Base-by-base conservation (phyloP, 306 rosid species). In the Geum urbanum region DNA sequence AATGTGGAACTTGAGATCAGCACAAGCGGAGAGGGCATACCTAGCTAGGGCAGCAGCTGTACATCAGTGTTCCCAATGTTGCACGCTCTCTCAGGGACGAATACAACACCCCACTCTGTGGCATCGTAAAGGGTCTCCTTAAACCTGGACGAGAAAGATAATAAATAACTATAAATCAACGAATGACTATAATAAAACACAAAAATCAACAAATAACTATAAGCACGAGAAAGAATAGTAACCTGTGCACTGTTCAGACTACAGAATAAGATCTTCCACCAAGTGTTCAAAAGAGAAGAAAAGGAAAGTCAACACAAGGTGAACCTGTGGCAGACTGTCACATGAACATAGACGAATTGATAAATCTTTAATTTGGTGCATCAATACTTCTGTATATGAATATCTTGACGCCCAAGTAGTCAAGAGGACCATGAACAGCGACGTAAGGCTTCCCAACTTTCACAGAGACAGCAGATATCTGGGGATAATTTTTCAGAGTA, bases 391-490 rank as follows among this genome's bases (percentile, higher is more conserved):
- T 84, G 79, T 76, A 48, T 66, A 97, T 83, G 6, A 87, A 61
- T 74, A 94, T 94, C 84, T 94, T 89, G 13, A 94, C 87, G 4
- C 98, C 97, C 60, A 90, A 80, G 77, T 88, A 94, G 74, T 94
- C 96, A 81, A 94, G 74, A 52, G 87, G 78, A 70, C 94, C 95
- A 10, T 41, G 85, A 81, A 94, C 84, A 15, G 92, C 86, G 6
- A 88, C 95, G 76, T 94, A 90, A 69, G 98, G 98, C 89, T 94
- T 94, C 58, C 82, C 95, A 71, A 90, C 77, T 72, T 84, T 87
- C 70, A 94, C 96, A 18, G 96, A 83, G 84, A 90, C 76, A 6
- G 88, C 95, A n/a, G 90, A 82, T 60, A 94, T 81, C 78, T 74
- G 78, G 15, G 76, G 73, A 54, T 79, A 74, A 15, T 74, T 78